Percentiles rank a stretch among this genome's conserved stretches.
These are phyloP conservation scores for Peronosclerospora sorghi DNA, from an alignment of 352 stramenopile species.

Conservation along the genomic window DNA sequence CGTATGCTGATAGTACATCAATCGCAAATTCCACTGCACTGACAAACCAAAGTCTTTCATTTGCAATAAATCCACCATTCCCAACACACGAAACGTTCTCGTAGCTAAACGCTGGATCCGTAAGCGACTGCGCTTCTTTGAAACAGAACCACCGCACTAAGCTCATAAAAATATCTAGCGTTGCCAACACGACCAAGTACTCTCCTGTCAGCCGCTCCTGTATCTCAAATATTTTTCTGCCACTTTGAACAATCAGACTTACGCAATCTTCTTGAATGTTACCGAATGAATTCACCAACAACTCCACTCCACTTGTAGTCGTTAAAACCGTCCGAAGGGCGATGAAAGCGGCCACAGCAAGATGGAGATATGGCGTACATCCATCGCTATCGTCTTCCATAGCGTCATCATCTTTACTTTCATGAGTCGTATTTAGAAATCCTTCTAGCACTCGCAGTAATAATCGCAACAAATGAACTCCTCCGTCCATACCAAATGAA, in stretches of 20 bases:
- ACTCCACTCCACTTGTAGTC: constrained; percentile 20
- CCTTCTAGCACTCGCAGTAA: constrained; percentile 40
- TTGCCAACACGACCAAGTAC: constrained; percentile 42
- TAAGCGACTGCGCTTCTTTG: constrained; percentile 27
- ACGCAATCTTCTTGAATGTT: constrained; percentile 44
- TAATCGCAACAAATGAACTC: constrained; percentile 39
- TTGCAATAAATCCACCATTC: constrained; percentile 12
- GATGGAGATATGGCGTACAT: constrained; percentile 28
- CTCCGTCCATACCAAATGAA: constrained; percentile 27
- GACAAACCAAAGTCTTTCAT: constrained; percentile 38
- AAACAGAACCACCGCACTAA: constrained; percentile 49
- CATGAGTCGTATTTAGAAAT: constrained; percentile 30
- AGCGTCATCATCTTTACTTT: constrained; percentile 3
- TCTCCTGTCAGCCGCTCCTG: constrained; percentile 37
- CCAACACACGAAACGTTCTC: neutral
- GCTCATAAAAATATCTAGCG: constrained; percentile 43
- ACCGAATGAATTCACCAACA: constrained; percentile 34
- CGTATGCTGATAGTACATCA: constrained; percentile 44
- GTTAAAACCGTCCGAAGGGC: constrained; percentile 32
- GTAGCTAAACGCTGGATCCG: constrained; percentile 1
- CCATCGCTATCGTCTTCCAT: constrained; percentile 15
- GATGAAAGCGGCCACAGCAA: constrained; percentile 31
- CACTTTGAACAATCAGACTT: constrained; percentile 35
- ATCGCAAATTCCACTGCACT: constrained; percentile 42
- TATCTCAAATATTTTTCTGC: constrained; percentile 52